phyloP scores from a whole-genome alignment of 164 flowering plant species.

The Houttuynia cordata region DNA sequence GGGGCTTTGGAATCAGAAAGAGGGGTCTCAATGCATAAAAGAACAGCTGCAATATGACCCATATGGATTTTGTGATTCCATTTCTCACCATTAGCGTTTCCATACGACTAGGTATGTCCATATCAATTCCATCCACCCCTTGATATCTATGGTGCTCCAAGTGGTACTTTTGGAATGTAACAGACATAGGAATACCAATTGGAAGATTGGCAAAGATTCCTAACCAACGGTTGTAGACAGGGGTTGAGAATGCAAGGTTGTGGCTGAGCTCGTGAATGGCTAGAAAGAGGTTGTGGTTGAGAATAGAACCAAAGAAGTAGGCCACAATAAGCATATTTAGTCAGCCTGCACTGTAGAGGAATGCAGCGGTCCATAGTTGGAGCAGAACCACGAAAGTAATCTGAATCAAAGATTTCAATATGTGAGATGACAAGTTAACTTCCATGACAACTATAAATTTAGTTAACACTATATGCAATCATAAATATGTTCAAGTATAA shows the following conservation, averaged over 20 bases:
- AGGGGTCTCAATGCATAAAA: constrained; percentile 88
- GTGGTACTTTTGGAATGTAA: constrained; percentile 72
- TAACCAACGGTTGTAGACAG: constrained; percentile 79
- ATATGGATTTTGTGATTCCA: constrained; percentile 51
- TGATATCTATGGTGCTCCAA: constrained; percentile 31
- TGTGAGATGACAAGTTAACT: background rate
- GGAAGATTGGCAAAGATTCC: constrained; percentile 98
- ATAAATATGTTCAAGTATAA: too few relatives aligned
- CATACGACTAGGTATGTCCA: constrained; percentile 73
- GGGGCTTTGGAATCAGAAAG: constrained; percentile 92
- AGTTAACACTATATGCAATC: background rate
- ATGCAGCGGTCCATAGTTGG: constrained; percentile 76
- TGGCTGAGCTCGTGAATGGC: constrained; percentile 97
- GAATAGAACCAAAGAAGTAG: constrained; percentile 89
- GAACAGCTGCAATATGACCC: constrained; percentile 88
- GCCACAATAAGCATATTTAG: constrained; percentile 59
- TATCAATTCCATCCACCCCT: constrained; percentile 88
- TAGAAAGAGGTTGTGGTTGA: constrained; percentile 90
- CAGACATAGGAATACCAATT: constrained; percentile 89
- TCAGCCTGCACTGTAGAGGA: constrained; percentile 47
- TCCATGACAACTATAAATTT: background rate
- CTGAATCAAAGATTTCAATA: constrained; percentile 29
- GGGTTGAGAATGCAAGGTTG: constrained; percentile 92
- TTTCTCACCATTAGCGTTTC: constrained; percentile 65
- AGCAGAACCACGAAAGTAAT: constrained; percentile 57